phyloP scores from a whole-genome alignment of 768 basidiomycete species.

The Amanita molliuscula region DNA sequence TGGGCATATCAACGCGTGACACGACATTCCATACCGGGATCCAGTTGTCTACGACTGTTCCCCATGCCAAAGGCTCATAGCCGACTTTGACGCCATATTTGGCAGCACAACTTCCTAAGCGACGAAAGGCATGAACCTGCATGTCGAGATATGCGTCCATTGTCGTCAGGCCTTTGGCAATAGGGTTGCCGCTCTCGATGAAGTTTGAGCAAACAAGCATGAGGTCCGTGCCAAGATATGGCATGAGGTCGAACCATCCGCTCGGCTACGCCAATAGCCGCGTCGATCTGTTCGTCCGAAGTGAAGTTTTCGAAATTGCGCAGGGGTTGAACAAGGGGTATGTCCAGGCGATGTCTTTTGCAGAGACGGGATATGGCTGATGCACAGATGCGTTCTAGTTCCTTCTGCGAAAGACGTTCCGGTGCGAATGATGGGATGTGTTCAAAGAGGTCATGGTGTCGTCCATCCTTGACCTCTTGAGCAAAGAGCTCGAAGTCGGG shows the following conservation, averaged over 20 bases:
- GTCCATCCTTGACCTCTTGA: slow-evolving; percentile 11
- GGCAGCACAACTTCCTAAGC: slow-evolving; percentile 21
- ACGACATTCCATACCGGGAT: slow-evolving; percentile 27
- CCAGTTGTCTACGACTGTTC: slow-evolving; percentile 23
- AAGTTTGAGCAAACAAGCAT: slow-evolving; percentile 26
- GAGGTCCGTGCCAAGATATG: slow-evolving; percentile 19
- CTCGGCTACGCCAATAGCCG: slow-evolving; percentile 18
- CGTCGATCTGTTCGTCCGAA: slow-evolving; percentile 14
- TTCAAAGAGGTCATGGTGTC: slow-evolving; percentile 13
- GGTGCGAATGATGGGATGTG: slow-evolving; percentile 10
- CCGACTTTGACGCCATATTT: slow-evolving; percentile 18
- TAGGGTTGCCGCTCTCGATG: slow-evolving; percentile 13
- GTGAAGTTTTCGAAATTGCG: slow-evolving; percentile 26
- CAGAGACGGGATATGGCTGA: slow-evolving; percentile 13
- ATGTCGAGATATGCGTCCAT: slow-evolving; percentile 18
- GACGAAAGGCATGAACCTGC: slow-evolving; percentile 15
- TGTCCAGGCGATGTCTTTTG: slow-evolving; percentile 12
- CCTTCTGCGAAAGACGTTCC: slow-evolving; percentile 8
- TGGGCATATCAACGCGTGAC: slow-evolving; percentile 19
- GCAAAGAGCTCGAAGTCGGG: slow-evolving; percentile 17
- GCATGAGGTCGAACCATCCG: slow-evolving; percentile 21
- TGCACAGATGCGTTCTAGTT: slow-evolving; percentile 17
- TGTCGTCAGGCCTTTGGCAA: slow-evolving; percentile 9
- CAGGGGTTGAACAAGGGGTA: slow-evolving; percentile 25
- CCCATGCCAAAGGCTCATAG: slow-evolving; percentile 25